phyloP scores from a whole-genome alignment of 2,329 filamentous ascomycete genomes.

The Botryosphaeria dothidea region DNA sequence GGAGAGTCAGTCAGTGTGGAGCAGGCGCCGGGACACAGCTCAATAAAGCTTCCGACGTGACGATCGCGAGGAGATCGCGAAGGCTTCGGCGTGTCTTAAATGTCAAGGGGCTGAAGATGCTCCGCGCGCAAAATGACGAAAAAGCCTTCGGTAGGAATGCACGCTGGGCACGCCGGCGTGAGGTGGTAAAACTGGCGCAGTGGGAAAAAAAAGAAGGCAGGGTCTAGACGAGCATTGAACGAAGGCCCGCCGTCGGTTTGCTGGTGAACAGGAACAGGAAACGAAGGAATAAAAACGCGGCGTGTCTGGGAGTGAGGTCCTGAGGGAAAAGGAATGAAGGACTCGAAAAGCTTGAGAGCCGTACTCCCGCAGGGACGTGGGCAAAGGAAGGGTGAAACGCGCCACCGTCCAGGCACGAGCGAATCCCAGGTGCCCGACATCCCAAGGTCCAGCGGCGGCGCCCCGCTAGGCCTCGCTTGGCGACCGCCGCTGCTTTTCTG shows the following conservation, averaged over 20 bases:
- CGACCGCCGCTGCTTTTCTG: not conserved
- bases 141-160: conserved; percentile 6
- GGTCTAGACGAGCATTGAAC: not conserved
- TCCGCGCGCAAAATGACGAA: conserved; percentile 14
- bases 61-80: not conserved
- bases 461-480: conserved; percentile 1
- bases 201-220: not conserved
- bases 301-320: not conserved
- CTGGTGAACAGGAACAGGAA: not conserved
- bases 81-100: conserved; percentile 1
- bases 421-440: conserved; percentile 1
- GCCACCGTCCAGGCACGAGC: conserved; percentile 14
- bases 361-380: not conserved
- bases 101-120: conserved; percentile 13
- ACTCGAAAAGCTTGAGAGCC: conserved; percentile 13
- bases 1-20: conserved; percentile 17
- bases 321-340: conserved; percentile 8
- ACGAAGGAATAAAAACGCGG: not conserved
- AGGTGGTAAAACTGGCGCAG: not conserved
- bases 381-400: conserved; percentile 8
- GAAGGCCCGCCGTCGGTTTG: conserved; percentile 2
- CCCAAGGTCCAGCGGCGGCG: not conserved
- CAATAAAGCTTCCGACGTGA: not conserved
- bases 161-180: conserved; percentile 5
- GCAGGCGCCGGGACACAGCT: not conserved